phyloP scores from a whole-genome alignment of 805 yeast genomes.

The Starmerella apis region DNA sequence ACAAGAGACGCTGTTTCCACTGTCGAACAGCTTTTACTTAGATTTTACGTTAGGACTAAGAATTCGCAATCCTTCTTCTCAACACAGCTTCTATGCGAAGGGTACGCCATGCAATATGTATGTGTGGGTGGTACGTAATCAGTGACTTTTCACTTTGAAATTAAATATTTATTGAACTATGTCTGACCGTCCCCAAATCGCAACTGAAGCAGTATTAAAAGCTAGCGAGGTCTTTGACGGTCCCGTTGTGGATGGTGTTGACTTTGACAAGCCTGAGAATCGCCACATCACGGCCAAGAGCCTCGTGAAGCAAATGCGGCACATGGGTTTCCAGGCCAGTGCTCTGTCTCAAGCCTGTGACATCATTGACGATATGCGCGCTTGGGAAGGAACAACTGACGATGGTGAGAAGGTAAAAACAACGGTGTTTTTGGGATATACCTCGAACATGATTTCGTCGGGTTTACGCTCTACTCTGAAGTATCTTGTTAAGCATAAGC shows the following conservation, averaged over 20 bases:
- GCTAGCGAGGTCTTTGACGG: slow-evolving; percentile 72
- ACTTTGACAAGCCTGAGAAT: slow-evolving; percentile 69
- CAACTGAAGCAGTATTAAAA: slow-evolving; percentile 84
- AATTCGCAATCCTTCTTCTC: no score
- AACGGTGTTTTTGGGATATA: slow-evolving; percentile 90
- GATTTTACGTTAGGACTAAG: no score
- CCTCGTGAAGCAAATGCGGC: slow-evolving; percentile 69
- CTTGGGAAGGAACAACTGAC: slow-evolving; percentile 78
- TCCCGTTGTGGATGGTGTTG: slow-evolving; percentile 74
- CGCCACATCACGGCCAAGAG: slow-evolving; percentile 70
- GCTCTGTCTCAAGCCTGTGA: slow-evolving; percentile 81
- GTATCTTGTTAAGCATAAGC: slow-evolving; percentile 82
- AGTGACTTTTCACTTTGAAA: background rate
- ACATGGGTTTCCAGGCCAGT: slow-evolving; percentile 96
- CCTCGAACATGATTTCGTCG: slow-evolving; percentile 89
- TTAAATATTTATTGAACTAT: background rate
- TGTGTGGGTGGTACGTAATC: slow-evolving; percentile 1
- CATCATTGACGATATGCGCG: slow-evolving; percentile 82
- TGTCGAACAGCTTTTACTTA: no score
- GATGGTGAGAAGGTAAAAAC: slow-evolving; percentile 56
- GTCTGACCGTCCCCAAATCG: slow-evolving; percentile 33
- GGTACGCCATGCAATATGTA: no score
- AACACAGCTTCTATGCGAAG: no score
- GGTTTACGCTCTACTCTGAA: slow-evolving; percentile 88
- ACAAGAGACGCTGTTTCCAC: no score